These are phyloP conservation scores for Avicennia marina DNA, from an alignment of 257 asterid genomes.

Conservation along the genomic window DNA sequence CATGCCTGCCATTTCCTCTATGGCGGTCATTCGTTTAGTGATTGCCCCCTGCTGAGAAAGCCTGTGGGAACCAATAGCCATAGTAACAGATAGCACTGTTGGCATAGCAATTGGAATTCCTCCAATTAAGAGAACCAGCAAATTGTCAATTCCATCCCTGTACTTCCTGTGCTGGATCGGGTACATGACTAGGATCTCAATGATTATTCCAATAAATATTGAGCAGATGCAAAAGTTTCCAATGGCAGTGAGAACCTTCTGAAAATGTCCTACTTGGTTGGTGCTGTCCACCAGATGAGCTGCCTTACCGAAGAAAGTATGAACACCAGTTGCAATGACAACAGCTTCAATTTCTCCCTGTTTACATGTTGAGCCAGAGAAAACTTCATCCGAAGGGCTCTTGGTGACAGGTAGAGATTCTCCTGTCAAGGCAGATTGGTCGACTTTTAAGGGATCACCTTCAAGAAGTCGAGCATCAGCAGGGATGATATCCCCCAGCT, in stretches of 20 bases:
- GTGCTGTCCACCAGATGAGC: slow-evolving; percentile 98
- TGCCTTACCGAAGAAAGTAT: slow-evolving; percentile 96
- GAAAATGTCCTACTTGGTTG: slow-evolving; percentile 97
- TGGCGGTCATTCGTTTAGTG: slow-evolving; percentile 98
- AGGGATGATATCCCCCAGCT: slow-evolving; percentile 81
- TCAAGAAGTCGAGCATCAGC: slow-evolving; percentile 99
- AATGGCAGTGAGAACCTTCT: slow-evolving; percentile 89
- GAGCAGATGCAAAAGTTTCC: slow-evolving; percentile 98
- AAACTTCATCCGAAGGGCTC: slow-evolving; percentile 71
- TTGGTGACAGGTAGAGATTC: slow-evolving; percentile 94
- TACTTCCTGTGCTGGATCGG: slow-evolving; percentile 89
- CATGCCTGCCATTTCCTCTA: slow-evolving; percentile 98
- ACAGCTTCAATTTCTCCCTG: slow-evolving; percentile 96
- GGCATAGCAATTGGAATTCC: slow-evolving; percentile 99
- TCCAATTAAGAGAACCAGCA: slow-evolving; percentile 91
- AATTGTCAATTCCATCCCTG: slow-evolving; percentile 89
- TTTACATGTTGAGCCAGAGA: slow-evolving; percentile 96
- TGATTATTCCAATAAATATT: slow-evolving; percentile 76
- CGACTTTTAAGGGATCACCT: slow-evolving; percentile 91
- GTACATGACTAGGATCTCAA: slow-evolving; percentile 92
- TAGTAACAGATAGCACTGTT: slow-evolving; percentile 86
- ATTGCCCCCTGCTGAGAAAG: slow-evolving; percentile 96
- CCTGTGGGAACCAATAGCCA: slow-evolving; percentile 99
- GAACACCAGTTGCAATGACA: slow-evolving; percentile 95
- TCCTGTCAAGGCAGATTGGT: slow-evolving; percentile 94